Evolutionary conservation across 2,329 filamentous ascomycete genomes (phyloP), one percentile per base, ranked within the genome.

Genomic region (Aspergillus hiratsukae): DNA sequence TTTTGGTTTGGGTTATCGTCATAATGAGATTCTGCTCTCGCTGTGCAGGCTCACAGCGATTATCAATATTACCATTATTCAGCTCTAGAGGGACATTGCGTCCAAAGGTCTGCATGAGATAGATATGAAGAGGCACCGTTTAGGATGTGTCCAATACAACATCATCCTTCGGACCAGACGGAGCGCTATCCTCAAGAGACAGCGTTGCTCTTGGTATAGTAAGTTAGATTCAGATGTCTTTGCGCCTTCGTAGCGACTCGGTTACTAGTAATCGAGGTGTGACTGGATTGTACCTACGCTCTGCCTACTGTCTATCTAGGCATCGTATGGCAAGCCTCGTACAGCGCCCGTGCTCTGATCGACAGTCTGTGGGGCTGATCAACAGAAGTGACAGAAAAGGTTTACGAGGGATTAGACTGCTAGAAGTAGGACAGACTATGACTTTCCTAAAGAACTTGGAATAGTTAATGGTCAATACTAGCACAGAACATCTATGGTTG

Each of bases 301-400:
- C 31, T 37, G 14, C 5, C 14, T 37, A 17, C 31, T 17, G 5
- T 35, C 4, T 17, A 37, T 6, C 5, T 37, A 37, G 31, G 31
- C 31, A 37, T 37, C 31, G 14, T 37, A 37, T 37, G 31, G 17
- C 3, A 37, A 7, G 31, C 14, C 31, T 14, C 31, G 5, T 37
- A 37, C 5, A 7, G 31, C 31, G 54, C 48, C 57, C 54, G 55
- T 60, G 59, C 57, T 55, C 50, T 35, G 59, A 63, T 63, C 55
- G 54, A 54, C 53, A 49, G 46, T 35, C 31, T 45, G 51, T 53
- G 53, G 52, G 37, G 49, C 14, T 37, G 31, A 37, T 37, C 14
- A 17, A 37, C 31, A n/a, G 31, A 37, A 37, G 14, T 37, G 31
- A 37, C 31, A 37, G 31, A 17, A 23, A 23, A 7, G 14, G 5